Base-by-base conservation (phyloP, 1,284 basidiomycete genomes). In the Fomitopsis pinicola region DNA sequence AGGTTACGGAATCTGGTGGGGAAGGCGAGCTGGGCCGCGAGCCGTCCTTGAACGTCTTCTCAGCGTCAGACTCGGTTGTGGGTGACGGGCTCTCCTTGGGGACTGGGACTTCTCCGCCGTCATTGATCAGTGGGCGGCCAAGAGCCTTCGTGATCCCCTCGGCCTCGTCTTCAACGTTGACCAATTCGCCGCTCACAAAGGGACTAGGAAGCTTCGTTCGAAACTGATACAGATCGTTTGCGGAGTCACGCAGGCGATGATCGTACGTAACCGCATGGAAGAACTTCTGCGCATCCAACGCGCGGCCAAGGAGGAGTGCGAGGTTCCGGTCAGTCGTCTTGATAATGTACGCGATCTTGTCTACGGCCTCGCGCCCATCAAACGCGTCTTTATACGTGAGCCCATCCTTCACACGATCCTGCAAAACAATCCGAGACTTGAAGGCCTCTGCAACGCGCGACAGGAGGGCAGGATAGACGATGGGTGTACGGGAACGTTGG, bases 241-340 rank as follows among this genome's bases (percentile, higher is more conserved):
- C 80, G 67, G 88, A 94, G 76, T 99, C 97, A 56, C 97, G 83
- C 64, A 99, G 74, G 14, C 97, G 88, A 75, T 99, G 97, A 71
- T 98, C 96, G 73, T 99, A 99, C 7, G 97, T 98, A 66, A 99
- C 97, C 71, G 98, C 97, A 74, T 99, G 97, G 75, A 99, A 99
- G 79, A 97, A 98, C 78, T 98, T 99, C 78, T 99, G 97, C 14
- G 95, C 92, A 72, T 99, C 97, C 60, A 99, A 81, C 5, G 97
- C 95, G 55, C 97, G 86, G 14, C 97, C 97, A 10, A 99, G 84
- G 2, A 99, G 81, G 52, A 99, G 78, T 4, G 97, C 97, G 26
- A 99, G 84, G 74, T 98, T 98, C 19, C 97, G 86, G 76, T 99
- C 97, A 6, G 94, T 95, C 2, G 97, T 99, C 76, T 96, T 97